Conservation (phyloP, 805 yeast genomes). For the Torulaspora franciscae region DNA sequence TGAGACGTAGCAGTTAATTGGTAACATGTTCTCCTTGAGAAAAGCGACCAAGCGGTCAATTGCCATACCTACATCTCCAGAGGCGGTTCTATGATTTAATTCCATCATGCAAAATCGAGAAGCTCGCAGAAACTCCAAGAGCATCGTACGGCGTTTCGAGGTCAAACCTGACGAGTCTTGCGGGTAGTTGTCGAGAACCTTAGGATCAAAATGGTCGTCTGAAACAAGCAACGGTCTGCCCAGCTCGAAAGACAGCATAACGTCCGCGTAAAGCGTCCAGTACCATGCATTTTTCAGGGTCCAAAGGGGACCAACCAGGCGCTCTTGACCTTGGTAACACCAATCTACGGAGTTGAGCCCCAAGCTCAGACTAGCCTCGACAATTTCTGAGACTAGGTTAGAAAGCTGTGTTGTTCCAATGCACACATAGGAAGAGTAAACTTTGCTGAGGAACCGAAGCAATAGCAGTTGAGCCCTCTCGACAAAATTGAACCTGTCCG, state of each 20-base stretch:
- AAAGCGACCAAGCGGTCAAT: constrained; percentile 15
- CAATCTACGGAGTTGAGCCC: constrained; percentile 24
- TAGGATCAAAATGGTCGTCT: constrained; percentile 16
- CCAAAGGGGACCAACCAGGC: constrained; percentile 15
- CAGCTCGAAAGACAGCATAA: constrained; percentile 26
- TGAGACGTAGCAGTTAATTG: constrained; percentile 19
- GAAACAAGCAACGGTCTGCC: constrained; percentile 28
- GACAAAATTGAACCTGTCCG: constrained; percentile 22
- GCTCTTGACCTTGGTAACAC: constrained; percentile 18
- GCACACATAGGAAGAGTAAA: constrained; percentile 14
- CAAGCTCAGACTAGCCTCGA: constrained; percentile 21
- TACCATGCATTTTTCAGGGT: constrained; percentile 23
- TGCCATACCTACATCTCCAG: constrained; percentile 9
- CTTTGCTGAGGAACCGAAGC: constrained; percentile 19
- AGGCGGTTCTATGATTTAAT: constrained; percentile 10
- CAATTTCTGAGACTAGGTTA: constrained; percentile 19
- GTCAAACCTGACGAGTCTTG: background rate
- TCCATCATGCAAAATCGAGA: constrained; percentile 15
- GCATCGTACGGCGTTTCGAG: constrained; percentile 8
- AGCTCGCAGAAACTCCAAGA: constrained; percentile 14
- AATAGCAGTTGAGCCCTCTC: constrained; percentile 32
- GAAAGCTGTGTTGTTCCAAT: constrained; percentile 25
- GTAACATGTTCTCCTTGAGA: constrained; percentile 15
- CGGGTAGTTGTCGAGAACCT: background rate
- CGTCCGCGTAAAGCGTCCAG: constrained; percentile 28